A percentile compares a stretch with the other conserved stretches of the same genome.
These are phyloP conservation scores for Trichophyton schoenleinii DNA, from an alignment of 2,329 filamentous ascomycete species.

Conservation along the genomic window DNA sequence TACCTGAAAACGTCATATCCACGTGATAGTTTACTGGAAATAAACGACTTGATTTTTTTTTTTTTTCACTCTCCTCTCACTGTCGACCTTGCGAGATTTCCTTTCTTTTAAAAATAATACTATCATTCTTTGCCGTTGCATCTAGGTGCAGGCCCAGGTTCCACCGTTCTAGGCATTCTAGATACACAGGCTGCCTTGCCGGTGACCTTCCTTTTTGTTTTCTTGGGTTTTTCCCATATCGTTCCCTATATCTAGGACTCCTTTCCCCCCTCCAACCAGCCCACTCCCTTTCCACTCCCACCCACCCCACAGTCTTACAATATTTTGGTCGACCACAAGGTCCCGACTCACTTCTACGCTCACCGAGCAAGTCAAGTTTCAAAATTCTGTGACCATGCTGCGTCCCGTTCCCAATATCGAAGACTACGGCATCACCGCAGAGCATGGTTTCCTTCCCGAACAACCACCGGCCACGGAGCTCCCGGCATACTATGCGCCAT, in stretches of 20 bases:
- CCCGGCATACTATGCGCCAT: conserved; percentile 85
- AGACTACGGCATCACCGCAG: conserved; percentile 55
- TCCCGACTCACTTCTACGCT: not conserved
- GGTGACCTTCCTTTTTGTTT: not conserved
- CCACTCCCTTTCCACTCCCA: not conserved
- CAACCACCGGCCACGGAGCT: conserved; percentile 67
- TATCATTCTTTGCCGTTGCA: not conserved
- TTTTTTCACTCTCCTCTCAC: not conserved
- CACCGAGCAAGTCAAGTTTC: no score
- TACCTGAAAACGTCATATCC: not conserved
- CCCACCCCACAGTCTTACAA: not conserved
- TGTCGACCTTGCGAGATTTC: not conserved
- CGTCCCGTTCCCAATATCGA: conserved; percentile 41
- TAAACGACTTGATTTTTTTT: not conserved
- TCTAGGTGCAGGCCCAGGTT: not conserved
- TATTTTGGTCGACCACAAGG: not conserved
- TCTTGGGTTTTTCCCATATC: not conserved
- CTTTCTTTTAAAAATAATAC: not conserved
- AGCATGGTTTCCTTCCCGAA: conserved; percentile 77
- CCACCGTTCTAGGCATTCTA: not conserved
- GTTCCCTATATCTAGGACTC: not conserved
- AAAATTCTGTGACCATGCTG: conserved; percentile 24
- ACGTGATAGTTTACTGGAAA: not conserved
- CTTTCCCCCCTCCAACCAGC: not conserved
- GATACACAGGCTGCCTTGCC: not conserved